These are phyloP conservation scores for Naematelia aurantialba DNA, from an alignment of 768 basidiomycete species.

Conservation along the genomic window DNA sequence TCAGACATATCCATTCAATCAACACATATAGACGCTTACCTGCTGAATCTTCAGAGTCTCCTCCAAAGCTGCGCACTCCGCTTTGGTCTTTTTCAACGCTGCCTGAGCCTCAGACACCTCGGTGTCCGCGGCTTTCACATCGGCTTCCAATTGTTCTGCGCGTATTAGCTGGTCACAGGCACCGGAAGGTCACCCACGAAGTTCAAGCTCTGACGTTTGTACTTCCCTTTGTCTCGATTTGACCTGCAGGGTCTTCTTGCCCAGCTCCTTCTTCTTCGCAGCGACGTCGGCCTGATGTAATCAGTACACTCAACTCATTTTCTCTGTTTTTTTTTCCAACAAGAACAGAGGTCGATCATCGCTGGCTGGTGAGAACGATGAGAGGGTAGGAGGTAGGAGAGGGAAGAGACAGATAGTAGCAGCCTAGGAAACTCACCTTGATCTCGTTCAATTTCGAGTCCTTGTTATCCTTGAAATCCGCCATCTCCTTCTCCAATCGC, in stretches of 20 bases:
- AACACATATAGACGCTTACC: conserved; percentile 8
- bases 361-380: too few species aligned
- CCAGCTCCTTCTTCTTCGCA: conserved; percentile 72
- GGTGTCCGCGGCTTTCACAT: conserved; percentile 59
- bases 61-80: conserved; percentile 63
- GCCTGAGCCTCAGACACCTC: conserved; percentile 55
- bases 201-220: conserved; percentile 78
- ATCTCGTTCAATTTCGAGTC: conserved; percentile 93
- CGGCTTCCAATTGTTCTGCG: conserved; percentile 74
- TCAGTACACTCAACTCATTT: conserved; percentile 1
- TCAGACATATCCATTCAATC: neutral
- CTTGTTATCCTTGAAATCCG: conserved; percentile 97
- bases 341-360: too few species aligned
- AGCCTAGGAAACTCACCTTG: conserved; percentile 60
- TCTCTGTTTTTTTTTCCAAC: neutral
- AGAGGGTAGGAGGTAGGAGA: too few species aligned
- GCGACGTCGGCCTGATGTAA: conserved; percentile 65
- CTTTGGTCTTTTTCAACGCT: conserved; percentile 58
- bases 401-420: too few species aligned
- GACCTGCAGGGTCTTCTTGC: conserved; percentile 73
- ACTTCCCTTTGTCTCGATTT: conserved; percentile 86
- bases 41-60: conserved; percentile 36
- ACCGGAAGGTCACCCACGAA: conserved; percentile 59
- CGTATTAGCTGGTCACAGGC: neutral
- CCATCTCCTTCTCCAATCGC: conserved; percentile 93